Evolutionary conservation across 2,329 filamentous ascomycete species (phyloP), one percentile per base, ranked within the genome.

Genomic region (Fusarium newnesense): DNA sequence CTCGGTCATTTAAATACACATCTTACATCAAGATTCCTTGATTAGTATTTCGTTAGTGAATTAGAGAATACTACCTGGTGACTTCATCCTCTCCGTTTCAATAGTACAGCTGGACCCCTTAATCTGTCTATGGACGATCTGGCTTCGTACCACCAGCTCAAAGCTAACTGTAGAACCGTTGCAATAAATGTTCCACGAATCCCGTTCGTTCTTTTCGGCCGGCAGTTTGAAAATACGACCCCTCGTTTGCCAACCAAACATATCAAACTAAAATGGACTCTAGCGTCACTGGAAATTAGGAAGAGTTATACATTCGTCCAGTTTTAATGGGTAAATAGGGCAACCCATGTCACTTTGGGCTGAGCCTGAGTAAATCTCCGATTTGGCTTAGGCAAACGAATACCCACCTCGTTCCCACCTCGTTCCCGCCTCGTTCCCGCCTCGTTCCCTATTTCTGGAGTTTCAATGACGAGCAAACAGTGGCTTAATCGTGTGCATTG

Each of bases 291-390:
- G 44, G 9, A 28, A 7, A 46, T 7, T 46, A 5, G 18, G 0
- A 28, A 28, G 12, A 26, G 12, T 13, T 13, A 18, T 13, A 12
- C 19, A 16, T 47, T 47, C 19, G 19, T n/a, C 4, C 13, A 16
- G 46, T 30, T 16, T 11, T 2, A 30, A 16, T 49, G 19, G 13
- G 19, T n/a, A 30, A n/a, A n/a, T n/a, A 30, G 10, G 13, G 0
- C 4, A 21, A n/a, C 0, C 46, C 46, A 6, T 21, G 26, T 30
- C 19, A 7, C 9, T 5, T 28, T 15, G 4, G 18, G 9, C 26
- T 21, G 26, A 47, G 13, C 18, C 43, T 13, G 44, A 47, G 44
- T 30, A 47, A n/a, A 16, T 11, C 13, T 30, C 4, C 4, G 26
- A 28, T 24, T 24, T 24, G 24, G 24, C 28, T 30, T 49, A 3